Evolutionary conservation across 129 eudicot genomes (phyloP), one percentile per base, ranked within the genome.

Genomic region (Tagetes erecta): DNA sequence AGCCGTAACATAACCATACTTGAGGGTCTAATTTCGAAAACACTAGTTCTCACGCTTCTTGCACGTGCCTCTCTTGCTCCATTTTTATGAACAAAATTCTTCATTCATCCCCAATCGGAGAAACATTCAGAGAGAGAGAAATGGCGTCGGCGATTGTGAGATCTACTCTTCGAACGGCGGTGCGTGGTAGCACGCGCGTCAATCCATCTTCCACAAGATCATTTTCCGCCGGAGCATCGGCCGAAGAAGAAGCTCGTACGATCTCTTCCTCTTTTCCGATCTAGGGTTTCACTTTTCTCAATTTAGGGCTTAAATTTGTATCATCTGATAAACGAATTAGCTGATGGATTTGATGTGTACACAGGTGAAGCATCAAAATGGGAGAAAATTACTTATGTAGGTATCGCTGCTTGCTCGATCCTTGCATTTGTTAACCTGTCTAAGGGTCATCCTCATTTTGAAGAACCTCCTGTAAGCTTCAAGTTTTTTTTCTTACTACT

Each of bases 61-160:
- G 44, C 44, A 40, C 44, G 44, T 40, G 44, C 3, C 44, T 2
- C 44, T 40, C 44, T 40, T 40, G 44, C 5, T 6, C 44, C 44
- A 1, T 8, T 9, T 10, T 47, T 47, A 47, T 47, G 52, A 47
- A 10, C 2, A 0, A 47, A 0, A 42, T 5, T 10, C 3, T 47
- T 10, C 44, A 4, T 40, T 11, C 5, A 36, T 37, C 6, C 50
- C 50, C 6, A 63, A 55, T 64, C 74, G 68, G 68, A 65, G 72
- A 70, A 44, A 13, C 47, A 78, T 60, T 59, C 14, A 68, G 27
- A 47, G 40, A 68, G 27, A 47, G 40, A 63, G 10, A 64, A 44
- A 89, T 92, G 97, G 89, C 97, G 69, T 65, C 90, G 86, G 90
- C 96, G 83, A 76, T 92, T 63, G 83, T 72, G 77, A 85, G 93